Conservation (phyloP, 495 filamentous ascomycete species). For the Podospora didyma region DNA sequence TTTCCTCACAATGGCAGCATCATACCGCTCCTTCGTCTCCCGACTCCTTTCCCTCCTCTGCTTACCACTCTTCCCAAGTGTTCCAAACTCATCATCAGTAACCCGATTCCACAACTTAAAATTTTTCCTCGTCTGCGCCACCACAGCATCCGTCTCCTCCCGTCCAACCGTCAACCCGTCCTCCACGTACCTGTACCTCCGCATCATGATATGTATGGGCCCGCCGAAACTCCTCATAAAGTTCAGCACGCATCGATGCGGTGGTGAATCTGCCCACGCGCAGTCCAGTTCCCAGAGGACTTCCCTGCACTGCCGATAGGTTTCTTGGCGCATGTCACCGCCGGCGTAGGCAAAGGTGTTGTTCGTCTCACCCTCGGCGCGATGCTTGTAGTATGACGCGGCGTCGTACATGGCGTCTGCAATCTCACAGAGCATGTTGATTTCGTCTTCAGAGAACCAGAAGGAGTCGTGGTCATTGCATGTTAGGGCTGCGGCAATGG, state of each 20-base stretch:
- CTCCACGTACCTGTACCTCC: slow-evolving; percentile 23
- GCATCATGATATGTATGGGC: slow-evolving; percentile 22
- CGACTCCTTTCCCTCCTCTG: neutral
- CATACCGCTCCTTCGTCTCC: neutral
- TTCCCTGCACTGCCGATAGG: slow-evolving; percentile 11
- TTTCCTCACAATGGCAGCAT: slow-evolving; percentile 1
- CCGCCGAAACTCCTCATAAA: slow-evolving; percentile 19
- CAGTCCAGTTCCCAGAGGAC: slow-evolving; percentile 20
- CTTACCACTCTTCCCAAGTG: too few relatives aligned
- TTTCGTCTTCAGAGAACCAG: slow-evolving; percentile 18
- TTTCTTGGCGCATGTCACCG: slow-evolving; percentile 2
- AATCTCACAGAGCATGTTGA: slow-evolving; percentile 17
- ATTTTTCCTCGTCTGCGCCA: slow-evolving; percentile 10
- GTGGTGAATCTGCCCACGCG: slow-evolving; percentile 3
- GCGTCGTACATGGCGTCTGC: slow-evolving; percentile 20
- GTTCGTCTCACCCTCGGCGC: slow-evolving; percentile 21
- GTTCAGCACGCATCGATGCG: slow-evolving; percentile 7
- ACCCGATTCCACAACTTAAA: slow-evolving; percentile 21
- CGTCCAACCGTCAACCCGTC: slow-evolving; percentile 15
- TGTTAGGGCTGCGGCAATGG: slow-evolving; percentile 13
- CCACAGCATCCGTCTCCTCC: slow-evolving; percentile 13
- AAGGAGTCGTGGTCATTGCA: slow-evolving; percentile 16
- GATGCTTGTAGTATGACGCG: slow-evolving; percentile 21
- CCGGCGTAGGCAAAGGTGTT: slow-evolving; percentile 19
- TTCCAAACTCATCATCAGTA: too few relatives aligned